These are phyloP conservation scores for Rosa persica DNA, from an alignment of 306 rosid genomes.

Conservation along the genomic window DNA sequence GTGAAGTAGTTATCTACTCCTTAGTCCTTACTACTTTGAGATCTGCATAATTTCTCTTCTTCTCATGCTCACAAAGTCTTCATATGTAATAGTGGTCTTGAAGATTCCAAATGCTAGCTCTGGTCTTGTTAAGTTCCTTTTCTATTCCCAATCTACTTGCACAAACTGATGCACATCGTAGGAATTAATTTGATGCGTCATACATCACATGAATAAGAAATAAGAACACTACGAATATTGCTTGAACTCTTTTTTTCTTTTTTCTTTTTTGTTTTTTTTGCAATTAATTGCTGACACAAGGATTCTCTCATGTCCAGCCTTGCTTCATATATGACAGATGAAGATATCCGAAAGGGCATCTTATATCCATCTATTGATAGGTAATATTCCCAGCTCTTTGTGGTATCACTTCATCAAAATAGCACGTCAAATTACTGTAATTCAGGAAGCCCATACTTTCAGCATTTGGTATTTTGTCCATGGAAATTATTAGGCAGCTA, in stretches of 20 bases:
- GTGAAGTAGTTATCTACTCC: background rate
- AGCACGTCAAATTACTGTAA: background rate
- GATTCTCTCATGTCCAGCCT: conserved; percentile 57
- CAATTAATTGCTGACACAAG: conserved; percentile 39
- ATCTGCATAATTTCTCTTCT: background rate
- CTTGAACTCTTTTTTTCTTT: background rate
- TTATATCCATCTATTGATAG: conserved; percentile 78
- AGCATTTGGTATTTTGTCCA: background rate
- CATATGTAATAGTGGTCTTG: background rate
- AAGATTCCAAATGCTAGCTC: conserved; percentile 5
- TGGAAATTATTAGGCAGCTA: background rate
- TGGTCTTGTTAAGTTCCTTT: background rate
- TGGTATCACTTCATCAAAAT: background rate
- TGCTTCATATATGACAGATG: conserved; percentile 89
- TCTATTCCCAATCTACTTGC: no score
- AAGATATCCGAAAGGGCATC: conserved; percentile 67
- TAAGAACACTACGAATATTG: background rate
- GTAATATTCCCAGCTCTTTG: conserved; percentile 41
- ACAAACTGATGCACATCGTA: background rate
- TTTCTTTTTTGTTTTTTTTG: no score
- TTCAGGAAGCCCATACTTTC: background rate
- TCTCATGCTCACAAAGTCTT: background rate
- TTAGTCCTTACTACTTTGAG: background rate
- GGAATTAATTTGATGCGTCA: background rate
- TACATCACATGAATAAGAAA: background rate